Conservation (phyloP, 148 eudicot species). For the Rhododendron ovatum region DNA sequence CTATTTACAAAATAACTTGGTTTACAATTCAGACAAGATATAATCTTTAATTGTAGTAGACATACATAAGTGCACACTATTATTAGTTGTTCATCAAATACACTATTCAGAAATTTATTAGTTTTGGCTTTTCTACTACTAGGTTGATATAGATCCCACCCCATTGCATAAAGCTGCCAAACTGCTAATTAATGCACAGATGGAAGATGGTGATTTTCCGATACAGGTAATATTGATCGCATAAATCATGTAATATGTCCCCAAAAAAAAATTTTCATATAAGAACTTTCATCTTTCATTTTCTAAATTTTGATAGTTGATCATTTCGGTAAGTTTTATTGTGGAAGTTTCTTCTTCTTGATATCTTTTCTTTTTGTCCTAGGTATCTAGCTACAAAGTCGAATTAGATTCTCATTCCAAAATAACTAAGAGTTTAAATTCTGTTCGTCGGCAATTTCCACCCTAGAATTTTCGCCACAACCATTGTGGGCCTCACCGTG, state of each 20-base stretch:
- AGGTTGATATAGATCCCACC: neutral
- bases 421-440: too few species aligned
- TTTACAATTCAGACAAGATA: too few species aligned
- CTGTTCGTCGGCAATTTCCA: too few species aligned
- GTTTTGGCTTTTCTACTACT: neutral
- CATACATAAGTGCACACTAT: neutral
- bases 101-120: too few species aligned
- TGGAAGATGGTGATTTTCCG: neutral
- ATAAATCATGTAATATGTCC: neutral
- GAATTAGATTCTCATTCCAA: constrained; percentile 33
- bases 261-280: too few species aligned
- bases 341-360: constrained; percentile 18
- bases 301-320: too few species aligned
- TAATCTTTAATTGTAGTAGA: too few species aligned
- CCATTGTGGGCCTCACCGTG: too few species aligned
- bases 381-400: neutral
- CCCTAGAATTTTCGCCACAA: too few species aligned
- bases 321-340: constrained; percentile 9
- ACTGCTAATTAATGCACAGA: neutral
- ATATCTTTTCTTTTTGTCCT: too few species aligned
- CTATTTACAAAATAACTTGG: too few species aligned
- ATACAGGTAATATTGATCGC: neutral
- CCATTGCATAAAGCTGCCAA: neutral
- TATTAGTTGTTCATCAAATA: neutral
- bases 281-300: too few species aligned